Evolutionary conservation across 768 basidiomycete genomes (phyloP), one percentile per base, ranked within the genome.

Genomic region (Leccinum rimulosum): DNA sequence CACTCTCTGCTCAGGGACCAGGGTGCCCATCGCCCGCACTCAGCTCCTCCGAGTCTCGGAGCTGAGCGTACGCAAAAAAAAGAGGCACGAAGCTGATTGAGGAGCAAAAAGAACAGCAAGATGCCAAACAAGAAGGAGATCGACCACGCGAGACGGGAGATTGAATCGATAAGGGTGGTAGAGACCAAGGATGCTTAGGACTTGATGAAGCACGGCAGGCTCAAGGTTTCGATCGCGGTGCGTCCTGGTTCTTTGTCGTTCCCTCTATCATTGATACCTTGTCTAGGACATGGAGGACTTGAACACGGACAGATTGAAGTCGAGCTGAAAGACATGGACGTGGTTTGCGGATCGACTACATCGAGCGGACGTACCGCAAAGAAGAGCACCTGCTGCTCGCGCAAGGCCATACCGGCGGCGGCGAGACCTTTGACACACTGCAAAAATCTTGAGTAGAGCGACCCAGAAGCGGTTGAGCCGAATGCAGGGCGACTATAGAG

Each of bases 281-380:
- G 33, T 50, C 19, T 62, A 93, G 89, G 87, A 91, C 69, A 81
- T 95, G 73, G 90, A 93, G 73, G 90, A 93, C 54, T 79, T 91
- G 61, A 93, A 94, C 72, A 95, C 93, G 10, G 88, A 91, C 66
- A 85, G 85, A 50, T 97, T 64, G 95, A 96, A 73, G 93, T 96
- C 36, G 88, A 93, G 64, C 94, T 97, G 70, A 11, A 10, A 33
- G 31, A 10, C 31, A 33, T 10, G 31, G 1, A 11, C 31, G 10
- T 27, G 27, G 4, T 27, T 27, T 27, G 27, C 27, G 27, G 27
- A 27, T 27, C 27, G 4, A 27, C 27, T 3, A 27, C 1, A 22
- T 22, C 22, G 22, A 22, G 22, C 22, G 22, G 22, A 22, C 27
- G 27, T 27, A 27, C 27, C 4, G 27, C 27, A 4, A 27, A 27